Base-by-base conservation (phyloP, 2,329 filamentous ascomycete genomes). In the Calonectria leucothoes region DNA sequence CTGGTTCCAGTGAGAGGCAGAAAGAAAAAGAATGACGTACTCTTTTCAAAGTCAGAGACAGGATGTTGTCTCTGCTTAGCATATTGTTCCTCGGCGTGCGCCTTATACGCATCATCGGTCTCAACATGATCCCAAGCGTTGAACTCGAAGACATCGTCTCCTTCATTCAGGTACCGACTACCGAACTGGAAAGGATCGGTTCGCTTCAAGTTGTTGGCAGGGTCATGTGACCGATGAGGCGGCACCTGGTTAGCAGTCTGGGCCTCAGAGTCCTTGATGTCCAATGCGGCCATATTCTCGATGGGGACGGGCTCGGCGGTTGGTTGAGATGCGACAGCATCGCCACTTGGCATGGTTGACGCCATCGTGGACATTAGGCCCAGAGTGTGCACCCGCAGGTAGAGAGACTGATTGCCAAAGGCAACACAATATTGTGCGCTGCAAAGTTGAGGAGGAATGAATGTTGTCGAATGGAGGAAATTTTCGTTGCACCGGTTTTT, bases 71-170 rank as follows among this genome's bases (percentile, higher is more conserved):
- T 93, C 86, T 99, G 97, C 86, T 93, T 94, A 59, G 91, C 91
- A 82, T 94, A 96, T 86, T 98, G 97, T 82, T 92, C 86, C 85
- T 96, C 92, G 74, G 95, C 93, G 84, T 97, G 98, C 82, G 94
- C 91, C 82, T 93, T 93, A 89, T 98, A 98, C 49, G 93, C 90
- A 79, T 95, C 92, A 86, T 98, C 96, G 83, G 95, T 95, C 85
- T 96, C 93, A 82, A 98, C 97, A 83, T 99, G 96, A 84, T 99
- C 97, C 97, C 97, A 99, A 45, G 97, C 97, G 85, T 99, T 99
- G 91, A 97, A 98, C 84, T 97, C 94, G 86, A 96, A 99, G 81
- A 98, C 94, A 83, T 98, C 90, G 86, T 98, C 96, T 82, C 92
- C 91, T 83, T 96, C 90, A 80, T 94, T 92, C 66, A 99, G 91